Conservation (phyloP, 345 rosid genomes). For the Eucalyptus curtisii region DNA sequence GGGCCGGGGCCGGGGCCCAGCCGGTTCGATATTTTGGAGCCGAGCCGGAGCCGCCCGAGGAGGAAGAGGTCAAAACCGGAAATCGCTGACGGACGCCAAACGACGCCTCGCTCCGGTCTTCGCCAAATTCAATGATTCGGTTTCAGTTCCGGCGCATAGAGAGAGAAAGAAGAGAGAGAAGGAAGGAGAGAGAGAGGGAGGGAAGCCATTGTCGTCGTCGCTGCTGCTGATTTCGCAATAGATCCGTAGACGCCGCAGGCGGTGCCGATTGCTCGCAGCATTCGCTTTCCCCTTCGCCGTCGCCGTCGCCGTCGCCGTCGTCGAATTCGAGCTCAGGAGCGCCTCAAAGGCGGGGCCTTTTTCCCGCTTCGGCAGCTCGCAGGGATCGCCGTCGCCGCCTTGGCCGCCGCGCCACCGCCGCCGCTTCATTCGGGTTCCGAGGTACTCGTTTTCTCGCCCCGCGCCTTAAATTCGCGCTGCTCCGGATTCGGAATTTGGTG, state of each 20-base stretch:
- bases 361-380: not conserved
- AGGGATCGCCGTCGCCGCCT: not conserved
- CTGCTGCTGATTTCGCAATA: not conserved
- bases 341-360: not conserved
- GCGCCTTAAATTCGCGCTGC: not conserved
- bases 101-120: not conserved
- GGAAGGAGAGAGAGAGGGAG: not conserved
- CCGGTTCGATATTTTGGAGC: not conserved
- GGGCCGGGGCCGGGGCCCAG: not conserved
- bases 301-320: not conserved
- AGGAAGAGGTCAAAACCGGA: not conserved
- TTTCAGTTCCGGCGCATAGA: slow-evolving; percentile 7
- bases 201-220: not conserved
- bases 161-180: not conserved
- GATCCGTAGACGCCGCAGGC: not conserved
- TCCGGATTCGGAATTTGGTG: not conserved
- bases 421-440: not conserved
- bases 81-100: slow-evolving; percentile 14
- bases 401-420: not conserved
- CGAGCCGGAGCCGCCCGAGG: not conserved
- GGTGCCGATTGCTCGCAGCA: not conserved
- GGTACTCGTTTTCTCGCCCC: not conserved
- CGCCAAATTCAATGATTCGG: not conserved
- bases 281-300: not conserved
- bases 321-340: not conserved